Evolutionary conservation across 2,329 filamentous ascomycete genomes (phyloP).

Genomic region (Microascus cirrosus): DNA sequence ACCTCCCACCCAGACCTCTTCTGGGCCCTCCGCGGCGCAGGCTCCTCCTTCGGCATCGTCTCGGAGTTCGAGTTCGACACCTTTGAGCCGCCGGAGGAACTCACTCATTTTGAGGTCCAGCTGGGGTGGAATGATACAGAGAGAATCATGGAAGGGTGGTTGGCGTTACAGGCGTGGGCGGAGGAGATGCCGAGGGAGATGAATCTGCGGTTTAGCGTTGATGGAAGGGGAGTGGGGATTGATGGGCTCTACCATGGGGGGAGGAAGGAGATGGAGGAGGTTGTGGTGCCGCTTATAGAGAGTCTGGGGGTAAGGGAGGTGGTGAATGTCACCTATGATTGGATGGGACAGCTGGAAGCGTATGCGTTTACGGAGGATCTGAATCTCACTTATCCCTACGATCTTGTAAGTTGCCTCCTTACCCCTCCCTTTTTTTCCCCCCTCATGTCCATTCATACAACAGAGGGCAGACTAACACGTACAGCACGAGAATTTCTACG

Average conservation of each 20-base stretch:
- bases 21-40: constrained; percentile 52
- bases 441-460: neutral
- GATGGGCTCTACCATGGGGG: constrained; percentile 18
- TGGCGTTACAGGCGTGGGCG: constrained; percentile 14
- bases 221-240: constrained; percentile 9
- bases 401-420: constrained; percentile 10
- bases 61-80: constrained; percentile 25
- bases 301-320: constrained; percentile 6
- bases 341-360: constrained; percentile 4
- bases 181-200: constrained; percentile 12
- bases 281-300: constrained; percentile 11
- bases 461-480: neutral
- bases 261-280: constrained; percentile 7
- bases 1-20: constrained; percentile 43
- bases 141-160: constrained; percentile 9
- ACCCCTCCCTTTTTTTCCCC: neutral
- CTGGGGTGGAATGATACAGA: constrained; percentile 4
- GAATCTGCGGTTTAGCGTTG: constrained; percentile 16
- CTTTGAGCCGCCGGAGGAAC: constrained; percentile 19
- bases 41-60: constrained; percentile 31
- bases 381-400: constrained; percentile 14
- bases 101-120: constrained; percentile 15
- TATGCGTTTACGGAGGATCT: constrained; percentile 10
- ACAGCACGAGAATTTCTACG: constrained; percentile 17
- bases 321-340: constrained; percentile 2